Conservation (phyloP, 2,329 filamentous ascomycete genomes). For the Cercospora sojina region DNA sequence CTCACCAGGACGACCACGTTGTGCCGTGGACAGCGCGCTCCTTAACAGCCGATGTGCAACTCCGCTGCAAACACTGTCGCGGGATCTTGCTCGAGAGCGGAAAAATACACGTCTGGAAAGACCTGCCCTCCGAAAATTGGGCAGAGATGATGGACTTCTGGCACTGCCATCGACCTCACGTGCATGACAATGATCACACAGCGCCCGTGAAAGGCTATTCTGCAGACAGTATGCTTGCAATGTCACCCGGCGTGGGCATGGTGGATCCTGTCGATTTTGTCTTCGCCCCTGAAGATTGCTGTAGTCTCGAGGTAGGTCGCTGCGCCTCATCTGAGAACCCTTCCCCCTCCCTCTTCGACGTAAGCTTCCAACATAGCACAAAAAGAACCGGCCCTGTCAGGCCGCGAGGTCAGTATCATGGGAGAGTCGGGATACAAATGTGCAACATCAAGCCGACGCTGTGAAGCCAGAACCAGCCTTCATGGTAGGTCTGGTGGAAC, state of each 20-base stretch:
- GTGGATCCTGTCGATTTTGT: constrained; percentile 79
- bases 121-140: constrained; percentile 95
- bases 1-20: constrained; percentile 36
- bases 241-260: constrained; percentile 67
- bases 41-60: constrained; percentile 30
- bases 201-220: constrained; percentile 70
- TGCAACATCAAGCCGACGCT: constrained; percentile 34
- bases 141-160: constrained; percentile 99
- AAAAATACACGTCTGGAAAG: constrained; percentile 69
- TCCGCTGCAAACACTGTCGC: constrained; percentile 35
- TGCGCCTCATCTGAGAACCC: background rate
- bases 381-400: constrained; percentile 41
- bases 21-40: constrained; percentile 47
- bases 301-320: constrained; percentile 45
- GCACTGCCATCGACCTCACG: constrained; percentile 92
- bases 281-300: constrained; percentile 66
- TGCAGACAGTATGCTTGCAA: constrained; percentile 71
- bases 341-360: background rate
- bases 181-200: constrained; percentile 44
- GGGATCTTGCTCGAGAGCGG: constrained; percentile 29
- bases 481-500: constrained; percentile 30
- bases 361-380: constrained; percentile 25
- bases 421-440: constrained; percentile 40
- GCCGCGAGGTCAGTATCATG: constrained; percentile 33
- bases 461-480: constrained; percentile 28